Evolutionary conservation across 306 rosid species (phyloP).

Genomic region (Casuarina equisetifolia): DNA sequence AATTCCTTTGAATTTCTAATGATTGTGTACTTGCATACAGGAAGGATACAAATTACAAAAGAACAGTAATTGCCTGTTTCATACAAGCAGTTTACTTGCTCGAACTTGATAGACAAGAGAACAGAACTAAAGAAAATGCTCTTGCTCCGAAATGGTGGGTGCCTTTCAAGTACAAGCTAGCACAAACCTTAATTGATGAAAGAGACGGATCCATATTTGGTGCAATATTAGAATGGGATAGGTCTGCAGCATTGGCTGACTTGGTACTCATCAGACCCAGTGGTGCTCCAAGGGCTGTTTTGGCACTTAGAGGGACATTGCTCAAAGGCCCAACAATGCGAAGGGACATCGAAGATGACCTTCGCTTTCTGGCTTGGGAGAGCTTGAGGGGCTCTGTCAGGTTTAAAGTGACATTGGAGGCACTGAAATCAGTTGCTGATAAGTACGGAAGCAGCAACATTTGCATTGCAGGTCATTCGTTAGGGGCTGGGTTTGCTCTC

Average conservation of each 20-base stretch:
- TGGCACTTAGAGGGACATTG: slow-evolving; percentile 86
- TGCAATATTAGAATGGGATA: slow-evolving; percentile 89
- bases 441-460: slow-evolving; percentile 71
- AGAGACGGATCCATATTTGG: slow-evolving; percentile 95
- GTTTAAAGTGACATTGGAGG: slow-evolving; percentile 62
- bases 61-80: slow-evolving; percentile 88
- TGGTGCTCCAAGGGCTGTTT: slow-evolving; percentile 88
- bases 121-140: slow-evolving; percentile 51
- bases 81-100: slow-evolving; percentile 90
- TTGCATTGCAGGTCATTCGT: slow-evolving; percentile 86
- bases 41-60: slow-evolving; percentile 74
- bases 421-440: slow-evolving; percentile 58
- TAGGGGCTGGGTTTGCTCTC: slow-evolving; percentile 94
- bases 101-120: slow-evolving; percentile 90
- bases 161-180: slow-evolving; percentile 84
- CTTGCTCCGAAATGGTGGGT: slow-evolving; percentile 97
- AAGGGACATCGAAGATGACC: slow-evolving; percentile 92
- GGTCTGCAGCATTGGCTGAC: slow-evolving; percentile 69
- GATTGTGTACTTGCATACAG: slow-evolving; percentile 37
- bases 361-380: slow-evolving; percentile 92
- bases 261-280: slow-evolving; percentile 67
- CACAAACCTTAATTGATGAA: slow-evolving; percentile 63
- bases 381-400: slow-evolving; percentile 89
- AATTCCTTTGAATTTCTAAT: slow-evolving; percentile 13
- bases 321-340: slow-evolving; percentile 78